Evolutionary conservation across 768 basidiomycete species (phyloP).

Genomic region (Tremella fuciformis): DNA sequence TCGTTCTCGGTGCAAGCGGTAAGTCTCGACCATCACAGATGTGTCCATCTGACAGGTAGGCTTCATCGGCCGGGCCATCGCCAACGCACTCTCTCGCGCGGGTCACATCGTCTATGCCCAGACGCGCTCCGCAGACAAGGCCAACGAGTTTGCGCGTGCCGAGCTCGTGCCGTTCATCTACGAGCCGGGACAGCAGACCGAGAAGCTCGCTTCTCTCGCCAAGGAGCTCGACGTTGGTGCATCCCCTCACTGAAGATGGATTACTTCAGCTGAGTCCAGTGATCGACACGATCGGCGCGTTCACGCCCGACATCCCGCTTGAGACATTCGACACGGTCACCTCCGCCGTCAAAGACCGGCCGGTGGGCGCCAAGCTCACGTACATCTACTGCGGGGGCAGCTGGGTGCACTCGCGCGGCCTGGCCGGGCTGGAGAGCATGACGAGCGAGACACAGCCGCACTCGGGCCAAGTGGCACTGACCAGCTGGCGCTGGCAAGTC

Average conservation of each 20-base stretch:
- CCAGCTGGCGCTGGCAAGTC: constrained; percentile 1
- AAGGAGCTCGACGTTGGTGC: constrained; percentile 35
- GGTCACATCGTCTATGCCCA: constrained; percentile 58
- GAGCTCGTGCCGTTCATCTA: constrained; percentile 55
- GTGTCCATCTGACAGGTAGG: constrained; percentile 34
- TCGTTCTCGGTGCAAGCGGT: constrained; percentile 53
- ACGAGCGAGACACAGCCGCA: constrained; percentile 33
- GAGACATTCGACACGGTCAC: constrained; percentile 12
- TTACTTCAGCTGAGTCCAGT: neutral
- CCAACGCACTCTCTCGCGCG: constrained; percentile 56
- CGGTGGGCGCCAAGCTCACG: constrained; percentile 52
- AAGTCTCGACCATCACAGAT: constrained; percentile 6
- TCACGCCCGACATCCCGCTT: neutral
- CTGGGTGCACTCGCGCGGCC: constrained; percentile 54
- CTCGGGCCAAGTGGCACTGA: constrained; percentile 1
- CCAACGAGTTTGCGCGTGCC: constrained; percentile 51
- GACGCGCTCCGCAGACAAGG: constrained; percentile 54
- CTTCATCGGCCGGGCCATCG: constrained; percentile 57
- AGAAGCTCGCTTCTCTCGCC: constrained; percentile 22
- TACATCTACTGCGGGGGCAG: constrained; percentile 58
- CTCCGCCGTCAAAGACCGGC: constrained; percentile 19
- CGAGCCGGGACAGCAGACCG: constrained; percentile 23
- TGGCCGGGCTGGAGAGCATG: constrained; percentile 48
- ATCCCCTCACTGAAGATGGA: neutral
- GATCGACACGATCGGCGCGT: no score